phyloP scores from a whole-genome alignment of 331 rosid species.

The Acacia concinna region DNA sequence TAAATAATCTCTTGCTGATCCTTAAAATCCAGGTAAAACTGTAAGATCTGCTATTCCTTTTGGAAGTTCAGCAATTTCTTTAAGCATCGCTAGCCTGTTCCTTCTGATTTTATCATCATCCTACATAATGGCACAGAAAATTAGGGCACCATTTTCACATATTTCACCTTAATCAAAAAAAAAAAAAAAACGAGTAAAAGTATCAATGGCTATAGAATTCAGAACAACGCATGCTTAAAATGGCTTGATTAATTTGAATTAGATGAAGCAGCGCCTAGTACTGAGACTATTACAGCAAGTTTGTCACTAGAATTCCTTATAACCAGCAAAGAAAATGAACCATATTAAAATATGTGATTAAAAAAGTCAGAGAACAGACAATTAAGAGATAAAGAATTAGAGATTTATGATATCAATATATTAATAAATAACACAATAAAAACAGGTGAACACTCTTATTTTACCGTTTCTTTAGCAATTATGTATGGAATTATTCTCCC shows the following conservation, averaged over 20 bases:
- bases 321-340: not conserved
- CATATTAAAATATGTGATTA: not conserved
- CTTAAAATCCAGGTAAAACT: conserved; percentile 77
- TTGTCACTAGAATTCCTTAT: not conserved
- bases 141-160: not conserved
- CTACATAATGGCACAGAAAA: conserved; percentile 40
- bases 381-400: not conserved
- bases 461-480: not conserved
- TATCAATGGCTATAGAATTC: not conserved
- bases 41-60: conserved; percentile 83
- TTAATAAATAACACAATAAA: not conserved
- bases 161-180: not conserved
- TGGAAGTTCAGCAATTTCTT: conserved; percentile 83
- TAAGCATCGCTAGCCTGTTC: conserved; percentile 78
- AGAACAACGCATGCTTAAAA: not conserved
- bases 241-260: not conserved
- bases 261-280: not conserved
- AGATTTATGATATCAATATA: not conserved
- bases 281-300: not conserved
- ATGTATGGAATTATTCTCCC: not conserved
- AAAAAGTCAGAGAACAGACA: not conserved
- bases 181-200: not conserved
- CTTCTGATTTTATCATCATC: conserved; percentile 74
- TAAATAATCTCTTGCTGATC: conserved; percentile 21
- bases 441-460: not conserved